Base-by-base conservation (phyloP, 495 filamentous ascomycete genomes). In the Massariosphaeria phaeospora region DNA sequence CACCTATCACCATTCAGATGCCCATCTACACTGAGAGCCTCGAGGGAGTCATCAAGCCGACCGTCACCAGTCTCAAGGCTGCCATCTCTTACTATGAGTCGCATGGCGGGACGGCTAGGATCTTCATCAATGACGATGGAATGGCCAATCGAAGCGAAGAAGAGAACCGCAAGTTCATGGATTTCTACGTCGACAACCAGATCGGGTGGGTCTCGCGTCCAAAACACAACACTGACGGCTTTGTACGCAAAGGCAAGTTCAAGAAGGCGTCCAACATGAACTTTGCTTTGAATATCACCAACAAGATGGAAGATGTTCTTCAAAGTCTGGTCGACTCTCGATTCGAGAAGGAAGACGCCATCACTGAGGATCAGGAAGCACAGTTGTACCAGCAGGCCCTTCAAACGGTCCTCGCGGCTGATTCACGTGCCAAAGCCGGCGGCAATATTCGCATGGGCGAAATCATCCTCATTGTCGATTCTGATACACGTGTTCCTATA, bases 231-330 rank as follows among this genome's bases (percentile, higher is more conserved):
- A 75, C 79, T 44, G 76, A 85, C 55, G 81, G 79, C 18, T 73
- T 72, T 65, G 34, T 62, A 7, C 67, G 71, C n/a, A 64, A 61
- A 41, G 70, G 71, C 20, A 68, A 70, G 64, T 83, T 84, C 70
- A 84, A 83, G 75, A 83, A 89, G 54, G 85, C 85, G 10, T 86
- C 83, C 25, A 91, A 91, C 74, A 91, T 91, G 86, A 91, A 91
- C 71, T 91, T 78, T 57, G 85, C 76, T 9, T 72, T 91, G 29
- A 84, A 85, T 75, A 76, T 90, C 54, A 86, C 84, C 15, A 83
- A 79, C 69, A 81, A 81, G 52, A 82, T 89, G 0, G 86, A 91
- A 67, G 84, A 88, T 17, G 82, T 80, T 61, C 74, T 89, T 12
- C 29, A 46, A 24, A 36, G 54, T 12, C 26, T 51, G 2, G 46